phyloP scores from a whole-genome alignment of 2,329 filamentous ascomycete genomes.

The Blumeria hordei region DNA sequence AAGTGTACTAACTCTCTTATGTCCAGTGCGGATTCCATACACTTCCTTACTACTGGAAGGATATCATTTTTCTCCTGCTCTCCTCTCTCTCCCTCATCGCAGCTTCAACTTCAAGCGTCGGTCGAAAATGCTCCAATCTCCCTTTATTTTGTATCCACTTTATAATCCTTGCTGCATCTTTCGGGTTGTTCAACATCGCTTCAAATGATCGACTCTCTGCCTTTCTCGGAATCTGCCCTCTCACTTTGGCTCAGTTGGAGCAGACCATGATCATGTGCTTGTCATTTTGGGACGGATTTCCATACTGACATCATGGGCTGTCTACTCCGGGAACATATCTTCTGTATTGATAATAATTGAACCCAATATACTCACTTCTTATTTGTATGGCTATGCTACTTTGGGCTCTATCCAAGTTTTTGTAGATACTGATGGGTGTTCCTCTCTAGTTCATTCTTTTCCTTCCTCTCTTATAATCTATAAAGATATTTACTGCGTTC shows the following conservation, averaged over 20 bases:
- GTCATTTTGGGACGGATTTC: not conserved
- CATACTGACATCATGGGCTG: not conserved
- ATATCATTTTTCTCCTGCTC: too few relatives aligned
- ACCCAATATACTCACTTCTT: not conserved
- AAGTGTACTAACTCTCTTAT: too few relatives aligned
- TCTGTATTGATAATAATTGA: constrained; percentile 1
- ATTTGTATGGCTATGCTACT: not conserved
- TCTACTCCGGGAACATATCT: not conserved
- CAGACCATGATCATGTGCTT: not conserved
- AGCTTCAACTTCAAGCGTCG: too few relatives aligned
- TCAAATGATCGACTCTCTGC: not conserved
- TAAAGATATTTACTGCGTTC: not conserved
- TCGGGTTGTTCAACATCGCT: too few relatives aligned
- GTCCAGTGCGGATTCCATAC: too few relatives aligned
- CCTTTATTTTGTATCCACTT: too few relatives aligned
- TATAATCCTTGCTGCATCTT: too few relatives aligned
- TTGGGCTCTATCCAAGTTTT: not conserved
- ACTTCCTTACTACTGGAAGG: too few relatives aligned
- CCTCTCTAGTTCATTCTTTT: not conserved
- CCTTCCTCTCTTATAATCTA: not conserved
- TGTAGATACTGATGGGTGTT: not conserved
- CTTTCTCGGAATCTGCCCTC: not conserved
- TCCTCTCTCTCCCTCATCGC: too few relatives aligned
- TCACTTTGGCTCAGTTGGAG: not conserved
- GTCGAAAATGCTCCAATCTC: too few relatives aligned